Evolutionary conservation across 2,329 filamentous ascomycete species (phyloP).

Genomic region (Thyridium curvatum): DNA sequence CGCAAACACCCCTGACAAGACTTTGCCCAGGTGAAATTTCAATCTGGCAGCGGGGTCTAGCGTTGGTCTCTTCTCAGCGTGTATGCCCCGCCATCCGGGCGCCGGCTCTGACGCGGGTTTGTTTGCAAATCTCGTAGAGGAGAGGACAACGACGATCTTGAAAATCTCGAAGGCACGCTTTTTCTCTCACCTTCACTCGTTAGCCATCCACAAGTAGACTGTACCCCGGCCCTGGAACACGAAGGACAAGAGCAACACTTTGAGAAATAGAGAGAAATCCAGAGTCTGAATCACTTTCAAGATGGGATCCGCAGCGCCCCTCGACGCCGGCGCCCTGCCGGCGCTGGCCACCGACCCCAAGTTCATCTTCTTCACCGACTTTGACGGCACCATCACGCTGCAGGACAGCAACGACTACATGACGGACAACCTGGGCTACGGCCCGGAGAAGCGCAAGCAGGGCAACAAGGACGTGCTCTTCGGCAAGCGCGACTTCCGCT

Average conservation of each 20-base stretch:
- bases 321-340: constrained; percentile 47
- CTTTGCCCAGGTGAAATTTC: not conserved
- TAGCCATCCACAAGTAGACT: no score
- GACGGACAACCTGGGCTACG: constrained; percentile 91
- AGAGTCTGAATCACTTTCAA: constrained; percentile 8
- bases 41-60: constrained; percentile 1
- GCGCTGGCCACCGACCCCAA: constrained; percentile 66
- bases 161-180: no score
- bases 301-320: constrained; percentile 35
- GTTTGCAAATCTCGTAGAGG: no score
- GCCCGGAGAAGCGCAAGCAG: constrained; percentile 60
- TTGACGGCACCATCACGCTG: constrained; percentile 89
- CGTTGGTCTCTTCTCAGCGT: no score
- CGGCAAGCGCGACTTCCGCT: constrained; percentile 67
- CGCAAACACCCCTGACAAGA: not conserved
- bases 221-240: no score
- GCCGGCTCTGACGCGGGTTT: no score
- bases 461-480: constrained; percentile 74
- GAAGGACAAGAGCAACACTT: no score
- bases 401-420: constrained; percentile 62
- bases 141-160: no score
- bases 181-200: no score
- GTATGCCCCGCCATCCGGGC: no score
- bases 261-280: no score
- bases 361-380: constrained; percentile 98